Evolutionary conservation across 768 basidiomycete genomes (phyloP).

Genomic region (Suillus fuscotomentosus): DNA sequence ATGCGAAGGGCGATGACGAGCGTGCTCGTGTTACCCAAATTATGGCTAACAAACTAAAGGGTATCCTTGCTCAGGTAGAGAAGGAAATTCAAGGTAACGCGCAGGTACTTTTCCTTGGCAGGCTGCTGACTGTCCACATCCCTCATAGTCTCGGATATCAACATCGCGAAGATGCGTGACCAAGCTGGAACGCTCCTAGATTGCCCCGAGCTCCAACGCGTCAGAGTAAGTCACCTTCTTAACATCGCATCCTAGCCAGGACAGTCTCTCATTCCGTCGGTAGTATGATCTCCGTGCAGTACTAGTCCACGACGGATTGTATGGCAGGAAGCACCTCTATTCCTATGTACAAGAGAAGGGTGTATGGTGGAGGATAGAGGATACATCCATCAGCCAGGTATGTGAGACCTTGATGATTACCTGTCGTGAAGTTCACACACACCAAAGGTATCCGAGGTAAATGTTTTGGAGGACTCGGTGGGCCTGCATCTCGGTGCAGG

Average conservation of each 20-base stretch:
- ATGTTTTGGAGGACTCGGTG: conserved; percentile 62
- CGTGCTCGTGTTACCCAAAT: conserved; percentile 43
- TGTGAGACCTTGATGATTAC: background rate
- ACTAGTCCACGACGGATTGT: conserved; percentile 73
- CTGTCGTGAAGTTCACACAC: background rate
- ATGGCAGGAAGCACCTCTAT: conserved; percentile 75
- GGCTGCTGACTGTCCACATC: background rate
- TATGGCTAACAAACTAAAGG: conserved; percentile 51
- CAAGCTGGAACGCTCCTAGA: conserved; percentile 51
- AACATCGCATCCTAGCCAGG: background rate
- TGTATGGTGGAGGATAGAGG: conserved; percentile 81
- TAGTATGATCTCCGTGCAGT: conserved; percentile 84
- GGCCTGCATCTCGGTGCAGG: conserved; percentile 78
- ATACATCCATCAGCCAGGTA: conserved; percentile 67
- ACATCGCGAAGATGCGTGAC: conserved; percentile 43
- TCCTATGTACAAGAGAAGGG: conserved; percentile 67
- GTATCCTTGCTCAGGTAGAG: conserved; percentile 50
- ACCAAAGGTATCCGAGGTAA: conserved; percentile 65
- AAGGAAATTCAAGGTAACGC: conserved; percentile 50
- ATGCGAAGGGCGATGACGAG: conserved; percentile 42
- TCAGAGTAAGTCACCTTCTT: conserved; percentile 41
- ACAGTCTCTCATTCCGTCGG: background rate
- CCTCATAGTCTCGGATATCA: conserved; percentile 49
- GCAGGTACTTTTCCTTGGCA: background rate
- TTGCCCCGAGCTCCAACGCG: conserved; percentile 61